Evolutionary conservation across 768 basidiomycete species (phyloP), one percentile per base, ranked within the genome.

Genomic region (Chalciporus chontae): DNA sequence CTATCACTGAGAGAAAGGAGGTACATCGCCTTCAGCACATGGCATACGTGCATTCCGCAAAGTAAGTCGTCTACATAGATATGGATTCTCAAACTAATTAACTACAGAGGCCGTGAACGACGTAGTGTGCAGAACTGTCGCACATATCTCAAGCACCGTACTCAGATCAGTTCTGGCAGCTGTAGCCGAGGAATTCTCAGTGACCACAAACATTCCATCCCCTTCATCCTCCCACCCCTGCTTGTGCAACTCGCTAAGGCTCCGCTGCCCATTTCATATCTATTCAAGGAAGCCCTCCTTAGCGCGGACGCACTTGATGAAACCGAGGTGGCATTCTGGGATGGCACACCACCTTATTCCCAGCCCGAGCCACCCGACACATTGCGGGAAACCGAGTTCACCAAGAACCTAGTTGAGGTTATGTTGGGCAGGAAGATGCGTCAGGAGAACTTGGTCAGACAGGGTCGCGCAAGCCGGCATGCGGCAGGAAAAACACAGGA

Each of bases 311-410:
- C 24, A 8, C 27, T 45, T 4, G 31, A 50, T n/a, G 34, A 50
- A 17, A 45, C 49, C 0, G 23, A 50, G 29, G 11, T 50, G 37
- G 19, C 3, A 17, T 31, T 19, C 8, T 49, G 48, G 40, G 41
- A 50, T 14, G 19, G 17, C 11, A 29, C 18, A 19, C 49, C 45
- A 23, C 43, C 49, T 9, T 47, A 47, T 8, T 13, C 27, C 23
- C 40, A 24, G 17, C 50, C 50, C 13, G 32, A 31, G n/a, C 49
- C 49, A 32, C 17, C 31, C 31, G 45, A 51, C 19, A 46, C 19
- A 13, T 10, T 40, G 24, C 9, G 29, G 15, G 43, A 51, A 9
- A 36, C 0, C 32, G 21, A 23, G 8, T 47, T 51, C 27, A 47
- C 50, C 14, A 29, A 5, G 18, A 38, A 44, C 44, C 50, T 51